A percentile compares a stretch with the other conserved stretches of the same genome.
These are phyloP conservation scores for Coemansia erecta DNA, from an alignment of 192 early-diverging fungal genomes.

Conservation along the genomic window DNA sequence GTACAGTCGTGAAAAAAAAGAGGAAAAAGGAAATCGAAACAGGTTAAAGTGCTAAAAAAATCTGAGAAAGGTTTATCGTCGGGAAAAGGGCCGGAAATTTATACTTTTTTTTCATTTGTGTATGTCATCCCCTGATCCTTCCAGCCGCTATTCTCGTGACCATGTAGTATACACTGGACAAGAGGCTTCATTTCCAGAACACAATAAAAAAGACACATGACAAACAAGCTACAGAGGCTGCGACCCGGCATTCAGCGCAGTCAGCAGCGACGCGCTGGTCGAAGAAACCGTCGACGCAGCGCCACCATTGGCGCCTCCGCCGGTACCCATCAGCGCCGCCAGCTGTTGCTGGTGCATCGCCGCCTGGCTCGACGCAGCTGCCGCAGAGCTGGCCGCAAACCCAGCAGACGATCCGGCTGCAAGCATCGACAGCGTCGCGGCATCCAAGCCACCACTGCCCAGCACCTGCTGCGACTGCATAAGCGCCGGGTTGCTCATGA, in stretches of 20 bases:
- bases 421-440: slow-evolving; percentile 21
- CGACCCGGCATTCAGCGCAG: slow-evolving; percentile 27
- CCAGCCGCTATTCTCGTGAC: too few species aligned
- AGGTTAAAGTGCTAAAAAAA: too few species aligned
- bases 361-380: slow-evolving; percentile 4
- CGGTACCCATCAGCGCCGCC: slow-evolving; percentile 15
- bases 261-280: slow-evolving; percentile 21
- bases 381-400: background rate
- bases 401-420: slow-evolving; percentile 4
- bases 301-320: background rate
- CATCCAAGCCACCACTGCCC: slow-evolving; percentile 9
- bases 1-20: background rate
- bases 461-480: slow-evolving; percentile 1
- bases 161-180: too few species aligned
- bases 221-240: slow-evolving; percentile 20
- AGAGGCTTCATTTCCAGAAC: too few species aligned
- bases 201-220: background rate
- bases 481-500: slow-evolving; percentile 11
- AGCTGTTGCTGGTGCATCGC: background rate
- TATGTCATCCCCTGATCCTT: too few species aligned
- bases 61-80: background rate
- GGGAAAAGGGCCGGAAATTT: background rate
- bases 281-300: slow-evolving; percentile 5
- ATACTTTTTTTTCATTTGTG: too few species aligned
- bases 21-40: background rate